Conservation (phyloP, 441 rosid species). For the Viola pubescens region DNA sequence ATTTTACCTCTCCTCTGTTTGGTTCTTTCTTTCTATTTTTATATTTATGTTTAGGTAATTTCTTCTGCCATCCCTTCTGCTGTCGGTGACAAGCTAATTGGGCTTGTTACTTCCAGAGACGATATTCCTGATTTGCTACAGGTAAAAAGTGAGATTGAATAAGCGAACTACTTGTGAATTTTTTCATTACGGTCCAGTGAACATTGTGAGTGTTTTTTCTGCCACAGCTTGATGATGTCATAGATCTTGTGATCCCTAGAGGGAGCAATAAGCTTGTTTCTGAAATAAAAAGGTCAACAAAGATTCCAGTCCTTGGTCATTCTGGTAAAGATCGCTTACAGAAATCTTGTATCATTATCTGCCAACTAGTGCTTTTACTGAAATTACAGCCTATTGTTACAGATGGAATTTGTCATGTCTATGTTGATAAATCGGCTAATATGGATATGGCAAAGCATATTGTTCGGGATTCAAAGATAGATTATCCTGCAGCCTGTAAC, state of each 20-base stretch:
- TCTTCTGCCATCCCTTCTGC: slow-evolving; percentile 65
- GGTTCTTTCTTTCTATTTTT: background rate
- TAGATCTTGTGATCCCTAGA: slow-evolving; percentile 94
- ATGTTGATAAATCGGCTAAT: slow-evolving; percentile 76
- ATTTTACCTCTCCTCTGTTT: background rate
- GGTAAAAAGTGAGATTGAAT: slow-evolving; percentile 31
- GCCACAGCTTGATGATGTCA: slow-evolving; percentile 82
- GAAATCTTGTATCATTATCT: background rate
- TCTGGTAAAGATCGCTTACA: slow-evolving; percentile 47
- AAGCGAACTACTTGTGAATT: background rate
- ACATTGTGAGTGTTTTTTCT: slow-evolving; percentile 9
- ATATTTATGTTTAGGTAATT: slow-evolving; percentile 44
- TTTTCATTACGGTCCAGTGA: background rate
- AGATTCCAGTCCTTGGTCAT: slow-evolving; percentile 90
- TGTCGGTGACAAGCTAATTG: slow-evolving; percentile 67
- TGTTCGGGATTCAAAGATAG: slow-evolving; percentile 73
- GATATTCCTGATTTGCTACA: slow-evolving; percentile 87
- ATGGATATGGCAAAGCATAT: slow-evolving; percentile 62
- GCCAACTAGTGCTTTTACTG: background rate
- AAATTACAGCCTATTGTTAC: slow-evolving; percentile 16
- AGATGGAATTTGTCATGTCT: slow-evolving; percentile 94
- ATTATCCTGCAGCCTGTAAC: slow-evolving; percentile 93
- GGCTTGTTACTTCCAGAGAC: slow-evolving; percentile 81
- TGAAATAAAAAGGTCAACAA: slow-evolving; percentile 74
- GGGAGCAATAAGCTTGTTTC: slow-evolving; percentile 90